phyloP scores from a whole-genome alignment of 345 rosid species.

The Populus alba region DNA sequence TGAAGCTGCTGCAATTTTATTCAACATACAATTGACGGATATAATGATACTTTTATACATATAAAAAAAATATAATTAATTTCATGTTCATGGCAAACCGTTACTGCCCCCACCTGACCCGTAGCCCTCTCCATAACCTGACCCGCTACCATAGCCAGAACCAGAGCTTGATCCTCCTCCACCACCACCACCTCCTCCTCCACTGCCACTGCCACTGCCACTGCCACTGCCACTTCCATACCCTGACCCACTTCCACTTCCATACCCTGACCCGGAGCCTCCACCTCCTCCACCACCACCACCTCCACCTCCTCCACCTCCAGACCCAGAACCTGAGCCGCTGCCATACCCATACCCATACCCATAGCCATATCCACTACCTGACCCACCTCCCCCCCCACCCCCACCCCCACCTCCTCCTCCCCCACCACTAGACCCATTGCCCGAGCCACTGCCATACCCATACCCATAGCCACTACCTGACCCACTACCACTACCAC shows the following conservation, averaged over 20 bases:
- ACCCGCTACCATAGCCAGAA: slow-evolving; percentile 23
- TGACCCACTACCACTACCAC: not conserved
- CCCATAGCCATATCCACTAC: slow-evolving; percentile 22
- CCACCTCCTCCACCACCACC: slow-evolving; percentile 38
- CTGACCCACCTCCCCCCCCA: slow-evolving; percentile 24
- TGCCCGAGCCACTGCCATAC: slow-evolving; percentile 30
- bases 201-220: not conserved
- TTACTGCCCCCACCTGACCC: slow-evolving; percentile 13
- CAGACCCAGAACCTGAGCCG: slow-evolving; percentile 29
- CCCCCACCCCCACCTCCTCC: slow-evolving; percentile 15
- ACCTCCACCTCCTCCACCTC: slow-evolving; percentile 32
- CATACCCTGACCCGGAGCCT: slow-evolving; percentile 5
- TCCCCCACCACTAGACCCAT: slow-evolving; percentile 29
- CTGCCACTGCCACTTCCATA: too few relatives aligned
- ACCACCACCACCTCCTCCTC: slow-evolving; percentile 17
- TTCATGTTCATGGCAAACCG: not conserved
- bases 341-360: slow-evolving; percentile 28
- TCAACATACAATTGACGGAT: not conserved
- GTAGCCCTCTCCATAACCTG: not conserved
- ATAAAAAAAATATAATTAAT: too few relatives aligned
- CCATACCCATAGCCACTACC: slow-evolving; percentile 26
- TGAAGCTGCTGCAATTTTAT: not conserved
- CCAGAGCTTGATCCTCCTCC: slow-evolving; percentile 35
- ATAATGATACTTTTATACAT: not conserved
- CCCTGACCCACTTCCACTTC: not conserved